Percentiles rank a stretch among this genome's conserved stretches.
Evolutionary conservation across 371 early-diverging fungal genomes (phyloP).

Genomic region (Mortierella sp.): DNA sequence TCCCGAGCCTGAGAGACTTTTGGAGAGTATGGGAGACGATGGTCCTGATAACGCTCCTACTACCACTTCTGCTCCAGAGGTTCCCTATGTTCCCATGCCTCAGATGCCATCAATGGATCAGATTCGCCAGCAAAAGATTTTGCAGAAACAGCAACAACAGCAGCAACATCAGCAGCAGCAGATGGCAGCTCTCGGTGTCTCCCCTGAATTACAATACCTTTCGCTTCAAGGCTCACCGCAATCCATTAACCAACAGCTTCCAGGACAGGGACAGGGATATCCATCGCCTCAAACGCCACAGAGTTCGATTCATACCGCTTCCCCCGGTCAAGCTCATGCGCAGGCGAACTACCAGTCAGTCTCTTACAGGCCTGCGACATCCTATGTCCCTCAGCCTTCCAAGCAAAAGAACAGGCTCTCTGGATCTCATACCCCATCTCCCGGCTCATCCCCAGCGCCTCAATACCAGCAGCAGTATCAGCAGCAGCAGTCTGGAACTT

Average conservation of each 20-base stretch:
- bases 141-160: slow-evolving; percentile 34
- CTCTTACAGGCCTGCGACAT: slow-evolving; percentile 39
- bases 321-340: slow-evolving; percentile 26
- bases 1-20: slow-evolving; percentile 30
- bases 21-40: slow-evolving; percentile 57
- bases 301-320: slow-evolving; percentile 10
- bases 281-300: slow-evolving; percentile 27
- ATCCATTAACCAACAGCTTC: slow-evolving; percentile 27
- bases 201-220: slow-evolving; percentile 34
- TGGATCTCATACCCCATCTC: slow-evolving; percentile 34
- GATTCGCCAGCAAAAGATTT: slow-evolving; percentile 47
- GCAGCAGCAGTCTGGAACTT: slow-evolving; percentile 31
- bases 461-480: slow-evolving; percentile 40
- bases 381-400: slow-evolving; percentile 43
- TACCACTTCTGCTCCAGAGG: neutral
- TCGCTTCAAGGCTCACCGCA: slow-evolving; percentile 43
- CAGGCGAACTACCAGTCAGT: slow-evolving; percentile 25
- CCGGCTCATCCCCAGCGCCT: slow-evolving; percentile 16
- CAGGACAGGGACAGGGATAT: slow-evolving; percentile 7
- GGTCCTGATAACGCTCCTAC: slow-evolving; percentile 5
- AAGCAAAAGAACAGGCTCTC: slow-evolving; percentile 51
- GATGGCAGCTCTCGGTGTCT: slow-evolving; percentile 21
- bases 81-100: slow-evolving; percentile 46
- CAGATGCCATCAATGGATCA: slow-evolving; percentile 42
- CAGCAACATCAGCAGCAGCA: slow-evolving; percentile 31